A percentile compares a stretch with the other conserved stretches of the same genome.
Conservation (phyloP, 257 asterid genomes). For the Thymus mandschuricus region DNA sequence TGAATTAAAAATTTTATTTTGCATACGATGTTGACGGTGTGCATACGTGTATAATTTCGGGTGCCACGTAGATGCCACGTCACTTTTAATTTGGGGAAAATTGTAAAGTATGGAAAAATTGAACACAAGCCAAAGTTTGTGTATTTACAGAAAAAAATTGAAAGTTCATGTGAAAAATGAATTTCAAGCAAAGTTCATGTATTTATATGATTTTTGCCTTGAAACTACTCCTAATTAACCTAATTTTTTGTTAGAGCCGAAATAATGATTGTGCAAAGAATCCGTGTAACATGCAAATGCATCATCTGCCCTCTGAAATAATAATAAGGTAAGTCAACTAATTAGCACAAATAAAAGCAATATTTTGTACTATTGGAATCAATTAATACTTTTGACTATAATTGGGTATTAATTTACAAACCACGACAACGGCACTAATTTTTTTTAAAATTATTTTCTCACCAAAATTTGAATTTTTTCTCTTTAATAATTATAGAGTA, state of each 20-base stretch:
- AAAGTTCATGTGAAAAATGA: too few relatives aligned
- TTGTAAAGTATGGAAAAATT: too few relatives aligned
- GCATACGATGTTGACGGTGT: too few relatives aligned
- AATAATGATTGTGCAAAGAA: conserved; percentile 20
- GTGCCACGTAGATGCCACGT: too few relatives aligned
- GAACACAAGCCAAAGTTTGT: too few relatives aligned
- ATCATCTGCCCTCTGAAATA: conserved; percentile 1
- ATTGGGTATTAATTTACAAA: neutral
- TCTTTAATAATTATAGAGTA: neutral
- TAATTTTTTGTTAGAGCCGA: conserved; percentile 21
- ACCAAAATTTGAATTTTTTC: neutral
- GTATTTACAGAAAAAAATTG: too few relatives aligned
- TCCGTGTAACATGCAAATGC: conserved; percentile 37
- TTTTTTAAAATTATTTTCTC: neutral
- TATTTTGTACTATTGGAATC: conserved; percentile 23
- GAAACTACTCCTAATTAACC: neutral
- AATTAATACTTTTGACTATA: conserved; percentile 26
- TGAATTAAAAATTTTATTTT: too few relatives aligned
- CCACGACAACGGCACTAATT: conserved; percentile 18
- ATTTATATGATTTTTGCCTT: too few relatives aligned
- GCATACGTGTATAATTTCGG: too few relatives aligned
- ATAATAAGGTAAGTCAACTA: conserved; percentile 24
- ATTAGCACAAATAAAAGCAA: conserved; percentile 4
- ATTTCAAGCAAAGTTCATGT: too few relatives aligned
- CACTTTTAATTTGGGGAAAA: too few relatives aligned